phyloP scores from a whole-genome alignment of 371 early-diverging fungal species.

The Capillidium rhysosporum region DNA sequence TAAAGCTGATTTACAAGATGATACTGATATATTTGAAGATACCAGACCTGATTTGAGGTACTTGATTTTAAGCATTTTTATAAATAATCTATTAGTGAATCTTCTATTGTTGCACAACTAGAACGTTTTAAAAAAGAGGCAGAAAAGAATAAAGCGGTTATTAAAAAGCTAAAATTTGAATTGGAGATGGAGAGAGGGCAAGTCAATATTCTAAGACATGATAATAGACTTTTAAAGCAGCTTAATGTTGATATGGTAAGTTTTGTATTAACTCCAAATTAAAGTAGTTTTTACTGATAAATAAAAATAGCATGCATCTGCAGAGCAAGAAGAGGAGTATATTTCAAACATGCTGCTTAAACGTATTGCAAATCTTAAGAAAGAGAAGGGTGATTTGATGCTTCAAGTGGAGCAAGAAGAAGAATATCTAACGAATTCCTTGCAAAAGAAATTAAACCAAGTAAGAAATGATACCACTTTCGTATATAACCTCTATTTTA shows the following conservation, averaged over 20 bases:
- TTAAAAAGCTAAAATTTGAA: conserved; percentile 38
- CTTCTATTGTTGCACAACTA: neutral
- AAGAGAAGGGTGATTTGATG: conserved; percentile 42
- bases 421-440: conserved; percentile 46
- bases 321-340: conserved; percentile 50
- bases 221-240: conserved; percentile 33
- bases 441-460: conserved; percentile 48
- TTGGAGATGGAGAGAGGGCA: conserved; percentile 47
- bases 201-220: conserved; percentile 38
- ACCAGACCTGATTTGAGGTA: neutral
- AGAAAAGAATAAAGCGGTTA: neutral
- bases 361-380: conserved; percentile 39
- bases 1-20: conserved; percentile 2
- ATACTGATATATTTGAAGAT: neutral
- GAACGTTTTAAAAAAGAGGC: neutral
- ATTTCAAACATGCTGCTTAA: conserved; percentile 42
- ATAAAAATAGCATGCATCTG: conserved; percentile 23
- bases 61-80: neutral
- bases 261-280: neutral
- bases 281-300: neutral
- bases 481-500: neutral
- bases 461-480: conserved; percentile 9
- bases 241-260: conserved; percentile 38
- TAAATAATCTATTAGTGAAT: neutral
- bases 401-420: conserved; percentile 52